Base-by-base conservation (phyloP, 441 rosid species). In the Croton setiger region DNA sequence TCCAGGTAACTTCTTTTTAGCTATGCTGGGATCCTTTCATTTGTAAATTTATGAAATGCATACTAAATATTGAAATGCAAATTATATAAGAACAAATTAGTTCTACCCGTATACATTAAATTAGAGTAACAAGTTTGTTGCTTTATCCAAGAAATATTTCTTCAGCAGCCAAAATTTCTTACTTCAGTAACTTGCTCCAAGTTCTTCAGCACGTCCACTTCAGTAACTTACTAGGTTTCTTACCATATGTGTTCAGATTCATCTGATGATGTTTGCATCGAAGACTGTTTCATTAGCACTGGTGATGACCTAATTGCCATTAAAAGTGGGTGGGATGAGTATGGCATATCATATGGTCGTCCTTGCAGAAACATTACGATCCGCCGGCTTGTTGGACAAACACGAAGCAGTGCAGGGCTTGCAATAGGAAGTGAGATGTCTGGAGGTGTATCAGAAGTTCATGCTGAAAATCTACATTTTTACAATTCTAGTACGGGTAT, bases 291-390 rank as follows among this genome's bases (percentile, higher is more conserved):
- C 77, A 88, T 95, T 63, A 88, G 91, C 73, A 95, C 98, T 0
- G 98, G 98, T 21, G 98, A 95, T 65, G 99, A 94, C 80, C 80
- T 92, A 43, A 83, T 95, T 66, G 74, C 97, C 36, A 89, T 92
- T 76, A 95, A 95, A 81, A 95, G 98, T 27, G 98, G 99, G 62
- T 92, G 99, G 99, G 99, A 95, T 53, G 94, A 95, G 78, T 95
- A 92, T 14, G 99, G 98, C 31, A 87, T 83, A 72, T 81, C 89
- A 2, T 90, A 82, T 69, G 96, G 71, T 37, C 87, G 82, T 61
- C 99, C 99, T 17, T 82, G 96, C 71, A 84, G 82, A 53, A 88
- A 90, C 72, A 90, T 95, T 66, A 75, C 73, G 66, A 95, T 95
- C 74, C 87, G 47, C 36, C 69, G 90, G 73, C 82, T 92, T 57